Conservation (phyloP, 108 stramenopile genomes). For the Cyclostephanos invisitatus region DNA sequence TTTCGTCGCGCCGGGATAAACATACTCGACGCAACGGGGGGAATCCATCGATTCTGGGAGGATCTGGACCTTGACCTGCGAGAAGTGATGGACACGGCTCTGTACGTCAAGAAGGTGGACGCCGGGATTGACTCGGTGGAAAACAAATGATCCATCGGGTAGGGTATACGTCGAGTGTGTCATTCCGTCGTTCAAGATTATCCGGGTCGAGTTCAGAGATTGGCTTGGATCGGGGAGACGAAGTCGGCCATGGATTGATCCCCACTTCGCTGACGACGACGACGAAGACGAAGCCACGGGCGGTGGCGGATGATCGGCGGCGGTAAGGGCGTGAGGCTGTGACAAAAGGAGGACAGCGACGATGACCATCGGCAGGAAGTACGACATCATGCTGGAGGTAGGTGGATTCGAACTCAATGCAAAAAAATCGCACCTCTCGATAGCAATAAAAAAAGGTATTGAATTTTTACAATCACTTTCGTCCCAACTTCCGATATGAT, state of each 20-base stretch:
- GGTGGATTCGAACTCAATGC: too few relatives aligned
- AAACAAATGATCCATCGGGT: conserved; percentile 68
- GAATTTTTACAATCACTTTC: too few relatives aligned
- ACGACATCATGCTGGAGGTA: not conserved
- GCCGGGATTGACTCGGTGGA: conserved; percentile 80
- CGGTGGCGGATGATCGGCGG: conserved; percentile 1
- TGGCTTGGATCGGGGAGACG: conserved; percentile 44
- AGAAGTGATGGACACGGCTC: conserved; percentile 65
- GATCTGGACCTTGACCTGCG: conserved; percentile 82
- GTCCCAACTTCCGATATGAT: conserved; percentile 15
- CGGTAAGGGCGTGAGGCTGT: not conserved
- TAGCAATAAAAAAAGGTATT: too few relatives aligned
- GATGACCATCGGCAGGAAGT: not conserved
- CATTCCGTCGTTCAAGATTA: conserved; percentile 81
- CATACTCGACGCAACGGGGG: conserved; percentile 87
- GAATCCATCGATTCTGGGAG: conserved; percentile 64
- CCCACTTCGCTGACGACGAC: conserved; percentile 5
- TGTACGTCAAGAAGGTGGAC: conserved; percentile 84
- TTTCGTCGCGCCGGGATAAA: conserved; percentile 82
- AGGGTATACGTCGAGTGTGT: conserved; percentile 66
- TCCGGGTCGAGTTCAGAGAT: conserved; percentile 67
- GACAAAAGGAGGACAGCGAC: not conserved
- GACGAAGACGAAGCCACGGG: not conserved
- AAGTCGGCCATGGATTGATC: conserved; percentile 46
- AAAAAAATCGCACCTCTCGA: too few relatives aligned